Evolutionary conservation across 192 early-diverging fungal species (phyloP).

Genomic region (Gaertneriomyces sp.): DNA sequence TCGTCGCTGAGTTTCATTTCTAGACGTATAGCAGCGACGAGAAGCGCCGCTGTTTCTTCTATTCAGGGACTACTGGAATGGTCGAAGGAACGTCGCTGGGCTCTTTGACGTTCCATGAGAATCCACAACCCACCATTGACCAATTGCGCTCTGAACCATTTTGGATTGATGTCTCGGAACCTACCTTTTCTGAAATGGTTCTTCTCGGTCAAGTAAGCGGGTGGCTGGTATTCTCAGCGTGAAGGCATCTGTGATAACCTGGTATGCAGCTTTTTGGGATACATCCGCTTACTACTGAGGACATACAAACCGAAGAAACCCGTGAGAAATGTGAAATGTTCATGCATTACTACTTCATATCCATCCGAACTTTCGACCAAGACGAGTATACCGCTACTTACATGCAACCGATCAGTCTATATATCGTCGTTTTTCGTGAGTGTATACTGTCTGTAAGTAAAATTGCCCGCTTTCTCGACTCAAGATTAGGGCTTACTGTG

Average conservation of each 20-base stretch:
- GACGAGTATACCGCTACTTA: constrained; percentile 36
- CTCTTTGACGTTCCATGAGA: too few relatives aligned
- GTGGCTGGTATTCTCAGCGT: too few relatives aligned
- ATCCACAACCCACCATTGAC: too few relatives aligned
- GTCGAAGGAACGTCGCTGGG: too few relatives aligned
- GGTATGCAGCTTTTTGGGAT: constrained; percentile 63
- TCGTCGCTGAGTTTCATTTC: too few relatives aligned
- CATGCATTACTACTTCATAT: constrained; percentile 86
- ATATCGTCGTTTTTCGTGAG: constrained; percentile 50
- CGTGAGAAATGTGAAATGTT: constrained; percentile 94
- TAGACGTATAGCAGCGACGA: too few relatives aligned
- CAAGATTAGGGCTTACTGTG: not conserved
- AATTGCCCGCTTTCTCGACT: too few relatives aligned
- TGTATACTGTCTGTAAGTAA: constrained; percentile 51
- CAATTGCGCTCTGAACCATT: constrained; percentile 13
- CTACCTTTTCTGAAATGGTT: constrained; percentile 42
- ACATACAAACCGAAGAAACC: constrained; percentile 78
- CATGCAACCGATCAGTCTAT: constrained; percentile 53
- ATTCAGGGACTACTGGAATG: too few relatives aligned
- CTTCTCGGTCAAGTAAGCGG: constrained; percentile 21
- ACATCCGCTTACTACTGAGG: constrained; percentile 87
- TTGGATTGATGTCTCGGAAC: constrained; percentile 48
- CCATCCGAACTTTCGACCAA: constrained; percentile 61
- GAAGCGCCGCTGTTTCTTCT: too few relatives aligned
- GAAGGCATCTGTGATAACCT: too few relatives aligned